These are phyloP conservation scores for Phytophthora ohioensis DNA, from an alignment of 352 stramenopile genomes.

Conservation along the genomic window DNA sequence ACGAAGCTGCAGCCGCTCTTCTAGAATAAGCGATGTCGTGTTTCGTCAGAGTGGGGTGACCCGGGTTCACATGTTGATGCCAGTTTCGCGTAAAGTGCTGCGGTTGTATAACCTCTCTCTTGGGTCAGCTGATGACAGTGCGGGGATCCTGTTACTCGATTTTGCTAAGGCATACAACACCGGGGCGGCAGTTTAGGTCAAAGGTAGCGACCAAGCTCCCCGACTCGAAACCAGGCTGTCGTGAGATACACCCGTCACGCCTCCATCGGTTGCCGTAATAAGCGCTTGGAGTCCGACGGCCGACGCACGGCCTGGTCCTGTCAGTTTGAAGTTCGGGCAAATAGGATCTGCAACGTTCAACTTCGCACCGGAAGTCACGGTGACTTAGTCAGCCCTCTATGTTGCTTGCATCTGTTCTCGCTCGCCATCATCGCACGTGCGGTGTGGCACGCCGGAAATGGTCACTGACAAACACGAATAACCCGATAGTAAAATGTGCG, in stretches of 20 bases:
- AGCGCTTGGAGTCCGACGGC: not conserved
- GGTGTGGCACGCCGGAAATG: no score
- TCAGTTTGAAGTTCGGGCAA: conserved; percentile 36
- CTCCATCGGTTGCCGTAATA: conserved; percentile 21
- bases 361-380: conserved; percentile 25
- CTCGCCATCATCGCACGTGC: not conserved
- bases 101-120: no score
- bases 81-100: not conserved
- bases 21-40: conserved; percentile 11
- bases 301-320: conserved; percentile 8
- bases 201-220: not conserved
- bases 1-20: conserved; percentile 48
- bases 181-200: not conserved
- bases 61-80: not conserved
- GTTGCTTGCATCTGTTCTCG: conserved; percentile 5
- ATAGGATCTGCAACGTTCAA: conserved; percentile 31
- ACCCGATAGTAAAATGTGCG: not conserved
- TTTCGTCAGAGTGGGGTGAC: no score
- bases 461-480: no score
- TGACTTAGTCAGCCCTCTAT: not conserved
- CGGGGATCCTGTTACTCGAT: no score
- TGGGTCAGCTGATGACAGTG: no score
- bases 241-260: conserved; percentile 14
- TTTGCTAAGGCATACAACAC: not conserved
- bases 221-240: conserved; percentile 17